Evolutionary conservation across 306 rosid genomes (phyloP), one percentile per base, ranked within the genome.

Genomic region (Casuarina equisetifolia): DNA sequence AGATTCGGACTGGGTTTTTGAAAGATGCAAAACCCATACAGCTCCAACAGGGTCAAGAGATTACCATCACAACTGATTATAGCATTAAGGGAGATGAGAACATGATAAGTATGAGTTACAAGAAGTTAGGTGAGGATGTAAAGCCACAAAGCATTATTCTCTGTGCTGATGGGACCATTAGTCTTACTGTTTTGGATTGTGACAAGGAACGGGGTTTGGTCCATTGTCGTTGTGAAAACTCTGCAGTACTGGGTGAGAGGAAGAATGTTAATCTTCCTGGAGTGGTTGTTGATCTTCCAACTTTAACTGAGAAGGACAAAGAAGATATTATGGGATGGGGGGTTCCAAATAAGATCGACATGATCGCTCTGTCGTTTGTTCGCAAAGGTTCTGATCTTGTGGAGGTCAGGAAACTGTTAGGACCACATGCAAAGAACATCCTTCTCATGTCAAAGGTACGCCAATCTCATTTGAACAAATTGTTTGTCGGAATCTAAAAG

Each of bases 331-430:
- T 69, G 49, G 50, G 12, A n/a, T 78, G 81, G 81, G 81, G 81
- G 5, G 42, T 78, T 54, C 81, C 76, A 12, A 78, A 78, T 36
- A 69, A 69, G 70, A 70, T 78, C n/a, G 81, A 78, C 69, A 55
- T 78, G 13, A 78, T 70, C 45, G 81, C 81, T 46, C 49, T 78
- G 6, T 89, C 93, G 74, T 89, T 78, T 57, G 81, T 78, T 45
- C 81, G 81, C 69, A 78, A 78, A 57, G 81, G 81, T 57, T 78
- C 81, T 9, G 81, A 78, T 40, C 81, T 78, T 78, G 59, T 57
- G 19, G 69, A 70, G 39, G 81, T 45, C 49, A 70, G 81, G 46
- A 70, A 57, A 32, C 20, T 78, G 8, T 69, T 78, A 6, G 81
- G 81, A 9, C 17, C 61, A 13, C 59, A 69, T 46, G 81, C 81